phyloP scores from a whole-genome alignment of 176 grass and related monocot genomes.

The Pontederia paniculata region DNA sequence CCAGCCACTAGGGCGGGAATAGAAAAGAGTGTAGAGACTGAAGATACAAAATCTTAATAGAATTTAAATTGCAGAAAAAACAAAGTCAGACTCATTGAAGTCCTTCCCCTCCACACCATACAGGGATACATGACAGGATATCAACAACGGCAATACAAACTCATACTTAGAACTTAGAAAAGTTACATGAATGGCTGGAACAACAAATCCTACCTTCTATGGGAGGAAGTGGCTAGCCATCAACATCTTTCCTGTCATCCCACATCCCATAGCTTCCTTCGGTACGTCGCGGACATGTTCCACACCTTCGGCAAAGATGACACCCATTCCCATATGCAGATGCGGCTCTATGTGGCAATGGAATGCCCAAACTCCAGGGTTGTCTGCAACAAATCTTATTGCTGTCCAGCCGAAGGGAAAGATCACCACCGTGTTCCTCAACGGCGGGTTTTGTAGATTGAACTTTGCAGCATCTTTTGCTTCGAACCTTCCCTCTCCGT shows the following conservation, averaged over 20 bases:
- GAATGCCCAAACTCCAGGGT: constrained; percentile 71
- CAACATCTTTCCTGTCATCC: constrained; percentile 21
- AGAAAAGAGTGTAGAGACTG: too few species aligned
- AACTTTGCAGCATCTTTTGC: constrained; percentile 19
- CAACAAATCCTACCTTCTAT: too few species aligned
- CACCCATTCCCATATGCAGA: constrained; percentile 70
- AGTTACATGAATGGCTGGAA: too few species aligned
- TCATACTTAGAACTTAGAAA: too few species aligned
- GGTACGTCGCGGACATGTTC: constrained; percentile 35
- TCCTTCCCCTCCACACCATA: too few species aligned
- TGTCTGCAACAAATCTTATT: constrained; percentile 57
- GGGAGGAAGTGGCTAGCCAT: constrained; percentile 7
- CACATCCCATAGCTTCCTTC: constrained; percentile 40
- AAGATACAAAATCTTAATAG: too few species aligned
- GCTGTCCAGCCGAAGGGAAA: constrained; percentile 61
- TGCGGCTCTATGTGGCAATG: constrained; percentile 90
- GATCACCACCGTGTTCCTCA: constrained; percentile 64
- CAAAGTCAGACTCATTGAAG: too few species aligned
- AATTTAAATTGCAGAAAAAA: too few species aligned
- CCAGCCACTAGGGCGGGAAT: too few species aligned
- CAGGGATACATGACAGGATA: too few species aligned
- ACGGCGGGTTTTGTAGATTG: constrained; percentile 45
- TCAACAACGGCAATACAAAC: not conserved
- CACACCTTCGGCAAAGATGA: constrained; percentile 47
- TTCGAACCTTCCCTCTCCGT: constrained; percentile 39